phyloP scores from a whole-genome alignment of 2,329 filamentous ascomycete species.

The Fusarium vanettenii region DNA sequence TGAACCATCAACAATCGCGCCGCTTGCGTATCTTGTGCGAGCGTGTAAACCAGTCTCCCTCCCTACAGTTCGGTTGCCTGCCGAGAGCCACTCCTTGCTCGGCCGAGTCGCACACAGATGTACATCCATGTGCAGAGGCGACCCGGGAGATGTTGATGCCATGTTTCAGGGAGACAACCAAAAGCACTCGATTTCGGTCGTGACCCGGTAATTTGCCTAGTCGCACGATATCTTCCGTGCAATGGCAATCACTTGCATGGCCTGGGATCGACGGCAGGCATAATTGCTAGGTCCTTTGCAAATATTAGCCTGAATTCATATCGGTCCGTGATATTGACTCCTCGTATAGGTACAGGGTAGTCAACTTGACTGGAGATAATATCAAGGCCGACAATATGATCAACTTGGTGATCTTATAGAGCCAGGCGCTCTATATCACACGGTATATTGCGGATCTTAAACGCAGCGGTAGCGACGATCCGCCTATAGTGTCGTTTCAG shows the following conservation, averaged over 20 bases:
- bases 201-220: neutral
- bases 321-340: neutral
- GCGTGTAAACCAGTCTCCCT: conserved; percentile 13
- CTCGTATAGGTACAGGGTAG: conserved; percentile 17
- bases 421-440: neutral
- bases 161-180: neutral
- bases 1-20: neutral
- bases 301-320: conserved; percentile 10
- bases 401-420: neutral
- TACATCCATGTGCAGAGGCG: neutral
- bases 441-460: neutral
- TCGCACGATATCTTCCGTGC: neutral
- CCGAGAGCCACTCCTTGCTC: conserved; percentile 13
- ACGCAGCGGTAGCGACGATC: neutral
- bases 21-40: conserved; percentile 13
- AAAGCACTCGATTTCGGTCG: neutral
- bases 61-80: neutral
- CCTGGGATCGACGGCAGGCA: conserved; percentile 30
- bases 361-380: neutral
- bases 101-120: conserved; percentile 12
- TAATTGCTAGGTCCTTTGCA: neutral
- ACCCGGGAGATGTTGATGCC: neutral
- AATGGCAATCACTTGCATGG: neutral
- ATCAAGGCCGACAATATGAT: neutral
- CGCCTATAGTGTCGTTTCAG: neutral